Evolutionary conservation across 352 stramenopile genomes (phyloP).

Genomic region (Phytophthora nicotianae): DNA sequence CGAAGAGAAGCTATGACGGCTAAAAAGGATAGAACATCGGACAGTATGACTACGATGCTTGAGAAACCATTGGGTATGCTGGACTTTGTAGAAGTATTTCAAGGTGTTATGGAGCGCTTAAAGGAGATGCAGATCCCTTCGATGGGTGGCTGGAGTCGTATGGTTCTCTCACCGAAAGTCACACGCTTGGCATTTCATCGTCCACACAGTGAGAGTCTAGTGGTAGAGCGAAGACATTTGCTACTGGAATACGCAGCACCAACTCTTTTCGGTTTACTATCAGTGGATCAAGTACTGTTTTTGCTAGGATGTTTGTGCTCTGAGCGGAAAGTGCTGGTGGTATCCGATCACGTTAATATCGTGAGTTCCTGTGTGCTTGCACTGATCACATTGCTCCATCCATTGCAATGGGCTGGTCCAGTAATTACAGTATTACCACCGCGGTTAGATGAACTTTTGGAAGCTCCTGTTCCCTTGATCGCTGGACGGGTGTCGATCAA

Average conservation of each 20-base stretch:
- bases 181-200: constrained; percentile 80
- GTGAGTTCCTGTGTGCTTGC: constrained; percentile 80
- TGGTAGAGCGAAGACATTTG: constrained; percentile 59
- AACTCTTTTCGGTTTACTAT: constrained; percentile 73
- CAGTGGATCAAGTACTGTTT: constrained; percentile 80
- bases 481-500: constrained; percentile 73
- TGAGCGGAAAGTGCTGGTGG: constrained; percentile 77
- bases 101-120: constrained; percentile 62
- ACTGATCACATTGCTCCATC: constrained; percentile 68
- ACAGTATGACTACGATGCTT: constrained; percentile 24
- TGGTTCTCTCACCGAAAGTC: constrained; percentile 58
- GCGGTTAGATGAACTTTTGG: constrained; percentile 70
- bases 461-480: constrained; percentile 79
- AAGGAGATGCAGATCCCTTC: constrained; percentile 65
- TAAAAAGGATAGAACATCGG: constrained; percentile 17
- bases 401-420: constrained; percentile 76
- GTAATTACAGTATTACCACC: constrained; percentile 78
- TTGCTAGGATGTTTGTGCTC: constrained; percentile 77
- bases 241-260: constrained; percentile 77
- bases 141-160: constrained; percentile 79
- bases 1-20: constrained; percentile 37
- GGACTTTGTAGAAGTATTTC: constrained; percentile 72
- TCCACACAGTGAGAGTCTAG: constrained; percentile 64
- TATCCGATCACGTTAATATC: constrained; percentile 77
- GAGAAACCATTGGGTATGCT: constrained; percentile 44